phyloP scores from a whole-genome alignment of 345 rosid species.

The Microthlaspi erraticum region DNA sequence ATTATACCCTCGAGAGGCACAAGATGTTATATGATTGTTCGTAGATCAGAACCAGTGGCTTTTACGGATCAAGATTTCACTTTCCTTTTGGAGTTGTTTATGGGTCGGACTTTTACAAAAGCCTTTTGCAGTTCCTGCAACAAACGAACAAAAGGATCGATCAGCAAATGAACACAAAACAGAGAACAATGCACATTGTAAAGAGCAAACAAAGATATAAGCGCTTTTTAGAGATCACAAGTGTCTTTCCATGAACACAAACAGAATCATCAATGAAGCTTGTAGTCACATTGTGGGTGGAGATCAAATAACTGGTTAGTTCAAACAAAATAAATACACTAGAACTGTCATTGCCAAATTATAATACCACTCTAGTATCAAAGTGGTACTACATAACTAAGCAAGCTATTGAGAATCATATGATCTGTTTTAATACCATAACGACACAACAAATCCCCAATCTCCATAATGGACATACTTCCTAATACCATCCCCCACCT shows the following conservation, averaged over 20 bases:
- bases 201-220: background rate
- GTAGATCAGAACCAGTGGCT: background rate
- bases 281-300: background rate
- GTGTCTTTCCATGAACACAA: background rate
- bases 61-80: constrained; percentile 24
- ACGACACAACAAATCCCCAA: too few relatives aligned
- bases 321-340: background rate
- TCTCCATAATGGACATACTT: background rate
- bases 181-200: background rate
- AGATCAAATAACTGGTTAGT: constrained; percentile 8
- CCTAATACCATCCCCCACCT: constrained; percentile 18
- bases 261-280: constrained; percentile 10
- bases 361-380: background rate
- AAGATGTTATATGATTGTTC: constrained; percentile 9
- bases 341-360: background rate
- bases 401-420: too few relatives aligned
- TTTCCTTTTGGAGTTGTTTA: constrained; percentile 45
- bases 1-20: background rate
- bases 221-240: background rate
- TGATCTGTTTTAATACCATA: too few relatives aligned
- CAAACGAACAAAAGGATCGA: background rate
- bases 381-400: background rate
- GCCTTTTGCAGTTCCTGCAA: constrained; percentile 45
- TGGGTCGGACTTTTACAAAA: constrained; percentile 45
- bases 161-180: background rate